A percentile compares a stretch with the other conserved stretches of the same genome.
Evolutionary conservation across 2,329 filamentous ascomycete species (phyloP).

Genomic region (Didymella pomorum): DNA sequence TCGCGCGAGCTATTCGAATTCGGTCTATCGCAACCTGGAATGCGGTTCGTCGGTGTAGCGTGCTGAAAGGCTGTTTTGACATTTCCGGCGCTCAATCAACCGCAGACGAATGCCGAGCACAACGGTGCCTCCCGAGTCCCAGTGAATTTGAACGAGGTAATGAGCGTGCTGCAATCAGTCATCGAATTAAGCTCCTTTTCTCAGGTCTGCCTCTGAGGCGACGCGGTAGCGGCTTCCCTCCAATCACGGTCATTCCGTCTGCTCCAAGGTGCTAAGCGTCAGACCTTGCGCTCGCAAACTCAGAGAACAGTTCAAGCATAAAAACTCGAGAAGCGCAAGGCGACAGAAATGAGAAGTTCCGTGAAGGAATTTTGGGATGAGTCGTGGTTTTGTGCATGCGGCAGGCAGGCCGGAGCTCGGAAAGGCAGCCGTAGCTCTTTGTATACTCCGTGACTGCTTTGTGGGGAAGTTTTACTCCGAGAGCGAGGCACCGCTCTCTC

Average conservation of each 20-base stretch:
- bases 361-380: background rate
- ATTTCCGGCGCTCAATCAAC: background rate
- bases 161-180: background rate
- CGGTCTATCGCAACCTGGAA: constrained; percentile 5
- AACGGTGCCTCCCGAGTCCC: background rate
- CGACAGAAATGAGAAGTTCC: background rate
- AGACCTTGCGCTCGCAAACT: background rate
- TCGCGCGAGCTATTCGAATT: constrained; percentile 3
- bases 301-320: background rate
- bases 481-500: background rate
- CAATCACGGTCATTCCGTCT: constrained; percentile 4
- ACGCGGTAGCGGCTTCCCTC: background rate
- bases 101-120: background rate
- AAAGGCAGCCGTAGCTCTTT: constrained; percentile 4
- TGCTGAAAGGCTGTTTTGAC: constrained; percentile 1
- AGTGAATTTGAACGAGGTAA: background rate
- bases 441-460: constrained; percentile 3
- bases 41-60: constrained; percentile 5
- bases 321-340: background rate
- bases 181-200: background rate
- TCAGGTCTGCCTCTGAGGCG: background rate
- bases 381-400: constrained; percentile 8
- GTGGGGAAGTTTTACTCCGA: constrained; percentile 1
- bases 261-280: background rate
- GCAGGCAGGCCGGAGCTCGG: constrained; percentile 10